Evolutionary conservation across 2,329 filamentous ascomycete species (phyloP), one percentile per base, ranked within the genome.

Genomic region (Byssoonygena ceratinophila): DNA sequence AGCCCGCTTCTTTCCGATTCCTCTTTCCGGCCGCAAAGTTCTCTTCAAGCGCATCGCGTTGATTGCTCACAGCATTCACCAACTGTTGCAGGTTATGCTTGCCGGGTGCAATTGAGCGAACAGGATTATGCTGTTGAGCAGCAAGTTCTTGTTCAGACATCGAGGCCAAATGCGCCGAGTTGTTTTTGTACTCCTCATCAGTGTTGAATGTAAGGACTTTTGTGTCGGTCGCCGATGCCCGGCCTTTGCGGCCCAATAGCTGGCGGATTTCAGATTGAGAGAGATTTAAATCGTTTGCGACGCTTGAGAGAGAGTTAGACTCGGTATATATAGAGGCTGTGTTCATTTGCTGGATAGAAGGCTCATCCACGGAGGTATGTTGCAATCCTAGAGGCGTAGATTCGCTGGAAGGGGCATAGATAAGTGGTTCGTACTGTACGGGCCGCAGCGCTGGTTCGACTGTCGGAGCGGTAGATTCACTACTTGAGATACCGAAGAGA

Each of bases 61-160:
- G 89, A 57, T 77, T 86, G 59, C 81, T 81, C 23, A 87, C 90
- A 56, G 85, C 85, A 68, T 82, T 88, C 59, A 97, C 85, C 60
- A 97, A 75, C 72, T 95, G 89, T 64, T 84, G 83, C 66, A 97
- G 74, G 62, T 80, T 94, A 70, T 96, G 89, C 72, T 96, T 96
- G 55, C 88, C 87, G 2, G 89, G 85, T 22, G 87, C 83, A 64
- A 95, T 84, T 1, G 83, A 74, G 48, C 88, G 84, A 52, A 96
- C 83, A 6, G 89, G 86, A 62, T 91, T 90, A 70, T 94, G 85
- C 46, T 81, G 78, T 51, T 82, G 59, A 9, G 68, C 66, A 6
- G 68, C 68, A 37, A 70, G 59, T 53, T 71, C 69, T 6, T 62
- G 62, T 66, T 62, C 81, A 74, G 66, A 89, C 81, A 63, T 85